Evolutionary conservation across 208 protist genomes (phyloP), one percentile per base, ranked within the genome.

Genomic region (Leishmania braziliensis): DNA sequence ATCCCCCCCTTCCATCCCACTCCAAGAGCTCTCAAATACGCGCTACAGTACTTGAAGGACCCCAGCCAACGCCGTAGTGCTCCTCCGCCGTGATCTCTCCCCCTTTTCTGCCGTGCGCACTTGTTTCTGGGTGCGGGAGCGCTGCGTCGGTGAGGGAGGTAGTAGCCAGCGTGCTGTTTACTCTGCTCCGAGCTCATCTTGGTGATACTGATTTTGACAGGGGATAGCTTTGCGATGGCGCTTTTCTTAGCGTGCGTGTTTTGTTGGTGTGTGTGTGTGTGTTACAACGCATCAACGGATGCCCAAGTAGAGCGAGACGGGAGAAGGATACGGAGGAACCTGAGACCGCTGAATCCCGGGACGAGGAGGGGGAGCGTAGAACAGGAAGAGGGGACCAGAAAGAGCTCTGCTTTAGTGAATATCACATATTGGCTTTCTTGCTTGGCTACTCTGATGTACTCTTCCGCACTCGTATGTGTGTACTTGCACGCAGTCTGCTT

Each of bases 11-110:
- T n/a, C n/a, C n/a, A n/a, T n/a, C n/a, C n/a, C n/a, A n/a, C n/a
- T 89, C 71, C 53, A 88, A 33, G 78, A 83, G 5, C 86, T 89
- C 58, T 88, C 29, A 77, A 76, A 81, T 93, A 93, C 83, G 82
- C 86, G 5, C 83, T 80, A 29, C 70, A 80, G 23, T 86, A 89
- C 58, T 58, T 84, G 66, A 76, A 68, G 14, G 86, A 89, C n/a
- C 86, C 81, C 23, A 60, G 58, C 39, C 82, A 83, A 9, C 82
- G 79, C 3, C 2, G 54, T 36, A 43, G 16, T 84, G 5, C 80
- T 76, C 78, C 50, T 58, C 26, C 26, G 5, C 72, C 39, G 26
- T 48, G 18, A 18, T 29, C 51, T 12, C 23, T 12, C 51, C 46
- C 14, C 36, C 48, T 60, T 68, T 48, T 60, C 73, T 74, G 46